Evolutionary conservation across 805 yeast genomes (phyloP).

Genomic region (Ogataea pilisensis): DNA sequence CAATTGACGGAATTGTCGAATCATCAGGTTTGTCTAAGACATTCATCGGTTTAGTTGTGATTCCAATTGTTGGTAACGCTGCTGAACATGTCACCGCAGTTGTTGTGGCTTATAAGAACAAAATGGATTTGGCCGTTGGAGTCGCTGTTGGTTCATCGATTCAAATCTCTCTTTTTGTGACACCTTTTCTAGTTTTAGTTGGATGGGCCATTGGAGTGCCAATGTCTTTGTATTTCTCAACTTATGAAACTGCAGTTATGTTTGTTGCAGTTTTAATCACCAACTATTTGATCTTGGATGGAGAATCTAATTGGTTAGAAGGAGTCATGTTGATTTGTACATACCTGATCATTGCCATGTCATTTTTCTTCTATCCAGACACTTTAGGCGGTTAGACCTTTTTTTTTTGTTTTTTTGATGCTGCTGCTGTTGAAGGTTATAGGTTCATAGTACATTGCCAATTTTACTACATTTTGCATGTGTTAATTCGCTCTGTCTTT

Average conservation of each 20-base stretch:
- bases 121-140: constrained; percentile 96
- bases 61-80: constrained; percentile 97
- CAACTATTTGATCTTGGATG: constrained; percentile 84
- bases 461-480: too few relatives aligned
- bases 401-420: too few relatives aligned
- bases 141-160: constrained; percentile 95
- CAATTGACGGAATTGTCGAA: constrained; percentile 85
- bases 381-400: constrained; percentile 23
- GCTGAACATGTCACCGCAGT: constrained; percentile 98
- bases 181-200: constrained; percentile 88
- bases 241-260: constrained; percentile 89
- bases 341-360: constrained; percentile 80
- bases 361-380: constrained; percentile 87
- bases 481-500: too few relatives aligned
- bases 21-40: constrained; percentile 87
- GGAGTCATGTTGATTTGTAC: constrained; percentile 90
- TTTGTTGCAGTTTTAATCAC: constrained; percentile 87
- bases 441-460: too few relatives aligned
- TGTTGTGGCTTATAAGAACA: constrained; percentile 89
- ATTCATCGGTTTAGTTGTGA: constrained; percentile 86
- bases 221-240: constrained; percentile 87
- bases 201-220: constrained; percentile 94
- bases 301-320: constrained; percentile 95
- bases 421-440: too few relatives aligned
- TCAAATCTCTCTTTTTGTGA: constrained; percentile 91